These are phyloP conservation scores for Lagenidium giganteum DNA, from an alignment of 352 stramenopile species.

Conservation along the genomic window DNA sequence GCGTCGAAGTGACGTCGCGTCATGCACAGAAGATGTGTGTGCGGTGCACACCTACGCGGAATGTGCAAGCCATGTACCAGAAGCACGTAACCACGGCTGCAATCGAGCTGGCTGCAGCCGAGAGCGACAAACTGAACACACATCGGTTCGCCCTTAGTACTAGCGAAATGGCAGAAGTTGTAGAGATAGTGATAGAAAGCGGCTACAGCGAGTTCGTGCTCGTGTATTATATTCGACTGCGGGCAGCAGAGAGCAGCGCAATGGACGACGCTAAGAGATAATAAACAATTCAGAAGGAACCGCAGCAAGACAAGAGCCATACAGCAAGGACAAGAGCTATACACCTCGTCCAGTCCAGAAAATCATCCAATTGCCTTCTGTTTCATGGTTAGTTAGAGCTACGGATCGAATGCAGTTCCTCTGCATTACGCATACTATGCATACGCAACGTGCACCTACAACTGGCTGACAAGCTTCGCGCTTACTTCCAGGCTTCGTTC, in stretches of 20 bases:
- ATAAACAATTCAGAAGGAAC: constrained; percentile 14
- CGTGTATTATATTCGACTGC: constrained; percentile 55
- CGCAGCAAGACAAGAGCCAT: neutral
- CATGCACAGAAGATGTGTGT: constrained; percentile 59
- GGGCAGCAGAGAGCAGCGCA: constrained; percentile 4
- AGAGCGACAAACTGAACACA: constrained; percentile 46
- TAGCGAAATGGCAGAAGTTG: constrained; percentile 25
- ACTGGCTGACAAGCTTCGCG: neutral
- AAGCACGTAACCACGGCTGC: constrained; percentile 23
- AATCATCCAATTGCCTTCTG: no score
- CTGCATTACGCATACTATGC: no score
- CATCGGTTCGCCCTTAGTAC: constrained; percentile 35
- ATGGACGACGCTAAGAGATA: neutral
- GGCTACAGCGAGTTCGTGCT: constrained; percentile 64
- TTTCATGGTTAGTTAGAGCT: no score
- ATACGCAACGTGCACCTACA: no score
- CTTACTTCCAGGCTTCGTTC: constrained; percentile 80
- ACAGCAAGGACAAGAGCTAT: neutral
- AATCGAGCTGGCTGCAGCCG: constrained; percentile 27
- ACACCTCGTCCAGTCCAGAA: no score
- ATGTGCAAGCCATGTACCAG: no score
- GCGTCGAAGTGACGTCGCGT: constrained; percentile 66
- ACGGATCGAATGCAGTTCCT: no score
- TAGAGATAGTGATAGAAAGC: constrained; percentile 68
- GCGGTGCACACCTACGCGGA: constrained; percentile 30